Evolutionary conservation across 106 monocot genomes (phyloP), one percentile per base, ranked within the genome.

Genomic region (Platanthera zijinensis): DNA sequence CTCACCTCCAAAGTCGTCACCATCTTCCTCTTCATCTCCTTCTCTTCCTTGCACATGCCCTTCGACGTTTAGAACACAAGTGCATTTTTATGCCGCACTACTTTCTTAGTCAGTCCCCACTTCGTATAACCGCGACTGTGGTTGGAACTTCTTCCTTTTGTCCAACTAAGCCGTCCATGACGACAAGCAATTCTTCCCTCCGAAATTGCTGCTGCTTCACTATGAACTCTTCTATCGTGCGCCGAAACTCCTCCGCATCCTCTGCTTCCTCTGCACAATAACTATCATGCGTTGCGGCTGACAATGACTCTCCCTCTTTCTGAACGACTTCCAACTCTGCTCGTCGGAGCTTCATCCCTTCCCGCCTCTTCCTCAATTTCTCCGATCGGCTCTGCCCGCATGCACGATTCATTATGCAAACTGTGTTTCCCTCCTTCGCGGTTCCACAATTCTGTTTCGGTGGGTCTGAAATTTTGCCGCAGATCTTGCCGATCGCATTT

Each of bases 141-240:
- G 39, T 39, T 39, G 56, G 21, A 64, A 28, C 11, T 28, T 2
- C 30, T 12, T 39, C 32, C 5, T 10, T 21, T 17, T 6, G 3
- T 10, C 22, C 22, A 5, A 6, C 51, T 2, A 19, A 72, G 10
- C 8, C 8, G 46, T 21, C 72, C 1, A 72, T 51, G 22, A 51
- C 10, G 22, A 51, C 72, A 11, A 72, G 72, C 56, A 54, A 54
- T 8, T 75, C 74, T 13, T 56, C 39, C 74, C 74, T 53, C 45
- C 8, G 54, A 57, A 75, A 75, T 15, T 32, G 74, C 15, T 57
- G 74, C 28, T 75, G 74, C 56, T 57, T 75, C 56, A 25, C 74
- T 1, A 75, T 75, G 18, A 75, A 75, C 14, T 52, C 74, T 14
- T 75, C 74, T 45, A 75, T 57, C 21, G 39, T 75, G 14, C 74